Base-by-base conservation (phyloP, 345 rosid species). In the Eucalyptus curtisii region DNA sequence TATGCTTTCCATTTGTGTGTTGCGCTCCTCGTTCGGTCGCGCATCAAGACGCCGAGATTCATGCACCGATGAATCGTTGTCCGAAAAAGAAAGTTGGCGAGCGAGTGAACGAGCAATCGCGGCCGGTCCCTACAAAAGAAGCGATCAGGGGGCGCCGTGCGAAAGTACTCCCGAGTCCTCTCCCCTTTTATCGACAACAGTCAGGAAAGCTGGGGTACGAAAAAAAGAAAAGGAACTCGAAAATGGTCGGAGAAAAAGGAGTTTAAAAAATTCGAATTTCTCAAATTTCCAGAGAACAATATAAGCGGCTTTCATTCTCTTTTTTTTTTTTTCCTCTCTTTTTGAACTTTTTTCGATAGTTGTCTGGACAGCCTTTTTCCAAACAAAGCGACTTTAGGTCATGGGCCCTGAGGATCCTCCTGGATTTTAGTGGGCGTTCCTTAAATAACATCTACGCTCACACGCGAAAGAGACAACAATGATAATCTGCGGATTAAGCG, bases 261-360 rank as follows among this genome's bases (percentile, higher is more conserved):
- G 3, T 30, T 52, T 20, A 59, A 24, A 10, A 61, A 61, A 61
- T 3, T 13, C n/a, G n/a, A 61, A 13, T 30, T 61, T 61, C 68
- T 30, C 17, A 6, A 30, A 30, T 61, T 61, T 27, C 31, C 7
- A 4, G n/a, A 30, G 33, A 61, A 5, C 15, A 61, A 3, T 27
- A 30, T 61, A 3, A 27, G 68, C 8, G 8, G 33, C 68, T 13
- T 61, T 13, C 33, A 4, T 13, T 30, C 27, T 12, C 8, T 27
- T 20, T 8, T 9, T 7, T 7, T 7, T 27, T 1, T 5, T 25
- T 27, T 8, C 3, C 3, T 9, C 3, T 19, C 33, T 4, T 9
- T 2, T 3, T 33, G 19, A 52, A 20, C 10, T 16, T 64, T 64
- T 64, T n/a, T 31, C 37, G 44, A 40, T 22, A 1, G 82, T 11